Conservation (phyloP, 306 rosid genomes). For the Prunus mira region DNA sequence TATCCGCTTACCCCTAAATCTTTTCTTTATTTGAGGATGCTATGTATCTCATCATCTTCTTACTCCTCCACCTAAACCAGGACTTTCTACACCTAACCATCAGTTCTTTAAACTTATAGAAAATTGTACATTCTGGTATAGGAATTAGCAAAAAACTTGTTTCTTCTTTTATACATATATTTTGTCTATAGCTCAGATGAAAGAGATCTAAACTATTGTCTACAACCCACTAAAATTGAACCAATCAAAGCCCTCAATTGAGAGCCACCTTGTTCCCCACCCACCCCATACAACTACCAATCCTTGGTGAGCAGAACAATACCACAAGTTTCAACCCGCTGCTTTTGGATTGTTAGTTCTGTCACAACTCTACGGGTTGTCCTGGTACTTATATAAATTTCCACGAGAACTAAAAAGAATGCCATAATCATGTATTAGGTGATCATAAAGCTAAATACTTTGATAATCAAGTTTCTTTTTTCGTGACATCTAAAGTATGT, state of each 20-base stretch:
- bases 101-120: background rate
- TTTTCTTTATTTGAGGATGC: background rate
- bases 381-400: background rate
- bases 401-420: background rate
- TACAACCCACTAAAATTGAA: background rate
- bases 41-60: background rate
- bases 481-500: background rate
- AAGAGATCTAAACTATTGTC: background rate
- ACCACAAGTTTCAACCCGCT: background rate
- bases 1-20: background rate
- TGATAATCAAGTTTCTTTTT: background rate
- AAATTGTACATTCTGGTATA: background rate
- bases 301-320: background rate
- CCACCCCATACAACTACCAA: constrained; percentile 1
- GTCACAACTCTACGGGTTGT: background rate
- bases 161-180: background rate
- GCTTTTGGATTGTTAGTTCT: background rate
- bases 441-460: background rate
- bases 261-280: constrained; percentile 3
- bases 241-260: background rate
- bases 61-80: background rate
- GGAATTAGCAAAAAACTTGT: background rate
- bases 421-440: background rate
- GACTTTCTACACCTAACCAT: background rate
- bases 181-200: background rate